Percentiles rank a stretch among this genome's conserved stretches.
Conservation (phyloP, 768 basidiomycete genomes). For the Tricholoma saponaceum region DNA sequence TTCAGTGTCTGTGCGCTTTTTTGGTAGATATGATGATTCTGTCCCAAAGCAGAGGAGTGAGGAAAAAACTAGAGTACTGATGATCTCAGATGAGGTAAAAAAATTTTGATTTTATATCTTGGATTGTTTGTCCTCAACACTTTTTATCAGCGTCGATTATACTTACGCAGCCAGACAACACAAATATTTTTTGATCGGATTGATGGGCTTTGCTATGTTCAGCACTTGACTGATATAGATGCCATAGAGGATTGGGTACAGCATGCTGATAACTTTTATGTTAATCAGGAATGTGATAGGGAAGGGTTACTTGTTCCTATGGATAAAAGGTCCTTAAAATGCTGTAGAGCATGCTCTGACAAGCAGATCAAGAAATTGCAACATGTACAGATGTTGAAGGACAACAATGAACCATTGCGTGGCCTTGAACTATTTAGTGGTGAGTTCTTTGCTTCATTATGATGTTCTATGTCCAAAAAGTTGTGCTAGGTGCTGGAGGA, state of each 20-base stretch:
- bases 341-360: conserved; percentile 37
- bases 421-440: conserved; percentile 71
- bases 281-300: conserved; percentile 29
- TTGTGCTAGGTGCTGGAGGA: conserved; percentile 64
- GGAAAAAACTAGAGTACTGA: neutral
- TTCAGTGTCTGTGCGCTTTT: conserved; percentile 33
- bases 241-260: conserved; percentile 45
- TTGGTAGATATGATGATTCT: conserved; percentile 43
- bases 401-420: conserved; percentile 40
- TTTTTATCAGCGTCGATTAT: conserved; percentile 37
- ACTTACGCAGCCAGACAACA: conserved; percentile 25
- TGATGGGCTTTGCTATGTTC: conserved; percentile 54
- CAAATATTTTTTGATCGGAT: conserved; percentile 34
- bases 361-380: conserved; percentile 27
- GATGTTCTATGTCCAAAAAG: neutral
- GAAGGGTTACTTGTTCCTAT: conserved; percentile 16
- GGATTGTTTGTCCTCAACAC: neutral
- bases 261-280: conserved; percentile 59
- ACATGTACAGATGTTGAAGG: conserved; percentile 24
- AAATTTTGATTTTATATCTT: conserved; percentile 13
- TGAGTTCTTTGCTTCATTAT: conserved; percentile 21
- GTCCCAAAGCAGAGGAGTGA: conserved; percentile 12
- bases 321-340: conserved; percentile 20
- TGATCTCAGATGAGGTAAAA: conserved; percentile 41
- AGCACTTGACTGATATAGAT: conserved; percentile 25